Evolutionary conservation across 1,139 yeast genomes (phyloP).

Genomic region (Debaryomyces coudertii): DNA sequence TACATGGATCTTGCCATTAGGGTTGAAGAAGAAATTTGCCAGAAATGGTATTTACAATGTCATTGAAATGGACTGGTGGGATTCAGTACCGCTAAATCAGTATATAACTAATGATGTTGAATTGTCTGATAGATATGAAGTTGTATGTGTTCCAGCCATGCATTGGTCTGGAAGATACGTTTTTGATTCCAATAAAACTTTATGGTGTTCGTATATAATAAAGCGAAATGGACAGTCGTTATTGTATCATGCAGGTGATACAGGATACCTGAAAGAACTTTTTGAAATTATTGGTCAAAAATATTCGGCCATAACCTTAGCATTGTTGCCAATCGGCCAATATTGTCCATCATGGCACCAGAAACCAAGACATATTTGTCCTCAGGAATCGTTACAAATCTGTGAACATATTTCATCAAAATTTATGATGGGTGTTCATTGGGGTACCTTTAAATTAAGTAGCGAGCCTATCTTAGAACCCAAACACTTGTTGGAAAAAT

Average conservation of each 20-base stretch:
- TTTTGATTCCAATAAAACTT: slow-evolving; percentile 73
- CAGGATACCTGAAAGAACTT: slow-evolving; percentile 79
- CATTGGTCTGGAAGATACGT: slow-evolving; percentile 93
- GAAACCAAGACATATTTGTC: slow-evolving; percentile 83
- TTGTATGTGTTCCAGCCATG: slow-evolving; percentile 94
- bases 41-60: slow-evolving; percentile 57
- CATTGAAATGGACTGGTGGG: slow-evolving; percentile 94
- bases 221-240: slow-evolving; percentile 68
- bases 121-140: slow-evolving; percentile 61
- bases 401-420: slow-evolving; percentile 63
- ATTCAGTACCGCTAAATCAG: slow-evolving; percentile 50
- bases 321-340: slow-evolving; percentile 90
- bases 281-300: slow-evolving; percentile 64
- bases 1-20: slow-evolving; percentile 86
- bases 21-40: slow-evolving; percentile 63
- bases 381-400: slow-evolving; percentile 72
- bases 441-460: slow-evolving; percentile 93
- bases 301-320: slow-evolving; percentile 67
- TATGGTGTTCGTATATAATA: slow-evolving; percentile 87
- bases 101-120: slow-evolving; percentile 25
- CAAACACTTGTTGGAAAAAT: slow-evolving; percentile 39
- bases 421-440: slow-evolving; percentile 83
- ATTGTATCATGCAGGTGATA: slow-evolving; percentile 91
- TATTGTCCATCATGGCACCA: slow-evolving; percentile 96
- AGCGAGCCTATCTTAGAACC: slow-evolving; percentile 91